Evolutionary conservation across 1,284 basidiomycete genomes (phyloP).

Genomic region (Melampsora americana): DNA sequence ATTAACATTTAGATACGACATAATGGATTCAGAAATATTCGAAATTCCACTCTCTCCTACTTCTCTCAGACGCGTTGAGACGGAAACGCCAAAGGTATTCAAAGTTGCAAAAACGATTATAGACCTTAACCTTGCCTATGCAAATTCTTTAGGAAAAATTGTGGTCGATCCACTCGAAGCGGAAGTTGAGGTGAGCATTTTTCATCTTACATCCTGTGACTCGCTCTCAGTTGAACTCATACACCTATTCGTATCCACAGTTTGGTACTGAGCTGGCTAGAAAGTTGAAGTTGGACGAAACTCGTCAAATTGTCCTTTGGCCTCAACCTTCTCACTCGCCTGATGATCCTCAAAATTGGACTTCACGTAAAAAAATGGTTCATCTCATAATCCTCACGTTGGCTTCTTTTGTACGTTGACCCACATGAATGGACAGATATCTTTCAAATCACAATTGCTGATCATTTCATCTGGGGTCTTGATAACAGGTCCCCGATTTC

Average conservation of each 20-base stretch:
- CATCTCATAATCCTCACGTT: slow-evolving; percentile 28
- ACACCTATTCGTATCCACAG: background rate
- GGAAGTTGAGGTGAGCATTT: slow-evolving; percentile 3
- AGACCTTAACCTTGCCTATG: slow-evolving; percentile 33
- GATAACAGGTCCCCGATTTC: slow-evolving; percentile 15
- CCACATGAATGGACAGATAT: no score
- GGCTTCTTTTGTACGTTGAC: slow-evolving; percentile 43
- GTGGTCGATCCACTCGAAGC: slow-evolving; percentile 28
- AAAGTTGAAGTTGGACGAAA: slow-evolving; percentile 32
- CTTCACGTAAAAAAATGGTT: slow-evolving; percentile 7
- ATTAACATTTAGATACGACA: no score
- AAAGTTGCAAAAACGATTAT: no score
- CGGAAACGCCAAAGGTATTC: no score
- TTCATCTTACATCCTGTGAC: no score
- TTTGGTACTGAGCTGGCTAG: slow-evolving; percentile 13
- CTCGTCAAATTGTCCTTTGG: slow-evolving; percentile 19
- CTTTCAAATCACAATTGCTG: background rate
- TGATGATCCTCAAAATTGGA: slow-evolving; percentile 40
- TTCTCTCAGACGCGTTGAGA: no score
- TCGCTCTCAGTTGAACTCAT: no score
- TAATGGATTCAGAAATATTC: no score
- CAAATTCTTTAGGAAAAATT: slow-evolving; percentile 12
- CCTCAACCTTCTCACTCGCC: slow-evolving; percentile 31
- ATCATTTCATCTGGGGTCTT: background rate
- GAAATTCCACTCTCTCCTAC: no score